Conservation (phyloP, 1,284 basidiomycete genomes). For the Abortiporus biennis region DNA sequence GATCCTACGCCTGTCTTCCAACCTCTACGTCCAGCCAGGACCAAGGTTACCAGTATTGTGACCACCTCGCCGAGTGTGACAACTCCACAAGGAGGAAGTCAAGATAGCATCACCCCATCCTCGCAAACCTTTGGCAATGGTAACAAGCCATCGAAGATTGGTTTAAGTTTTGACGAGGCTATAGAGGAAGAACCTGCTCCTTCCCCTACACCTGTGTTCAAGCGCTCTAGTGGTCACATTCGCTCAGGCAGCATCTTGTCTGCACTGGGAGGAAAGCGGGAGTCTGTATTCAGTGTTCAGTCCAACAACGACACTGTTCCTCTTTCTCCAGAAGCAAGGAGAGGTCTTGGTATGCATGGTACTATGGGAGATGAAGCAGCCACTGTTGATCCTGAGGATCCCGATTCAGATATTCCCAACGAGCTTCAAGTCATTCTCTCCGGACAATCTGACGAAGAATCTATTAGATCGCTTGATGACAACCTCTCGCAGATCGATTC, state of each 20-base stretch:
- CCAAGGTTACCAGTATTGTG: conserved; percentile 12
- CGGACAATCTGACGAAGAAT: conserved; percentile 36
- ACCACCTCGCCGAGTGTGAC: conserved; percentile 5
- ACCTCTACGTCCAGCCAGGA: conserved; percentile 46
- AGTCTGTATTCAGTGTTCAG: conserved; percentile 8
- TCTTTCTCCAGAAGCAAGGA: conserved; percentile 45
- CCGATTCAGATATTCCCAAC: conserved; percentile 70
- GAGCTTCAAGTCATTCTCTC: conserved; percentile 65
- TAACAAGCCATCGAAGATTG: conserved; percentile 25
- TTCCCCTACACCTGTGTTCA: conserved; percentile 40
- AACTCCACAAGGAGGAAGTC: conserved; percentile 9
- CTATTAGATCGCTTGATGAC: conserved; percentile 29
- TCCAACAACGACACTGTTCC: conserved; percentile 25
- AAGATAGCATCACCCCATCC: conserved; percentile 11
- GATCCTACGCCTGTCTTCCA: conserved; percentile 49
- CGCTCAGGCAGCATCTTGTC: conserved; percentile 33
- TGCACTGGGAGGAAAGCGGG: conserved; percentile 22
- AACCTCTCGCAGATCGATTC: conserved; percentile 28
- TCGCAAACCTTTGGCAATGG: conserved; percentile 39
- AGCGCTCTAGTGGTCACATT: conserved; percentile 25
- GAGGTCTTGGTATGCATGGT: conserved; percentile 53
- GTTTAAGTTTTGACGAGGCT: conserved; percentile 15
- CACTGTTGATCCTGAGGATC: conserved; percentile 47
- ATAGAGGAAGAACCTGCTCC: conserved; percentile 22
- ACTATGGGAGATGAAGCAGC: conserved; percentile 52